Base-by-base conservation (phyloP, 2,329 filamentous ascomycete species). In the Rachicladosporium sp. region DNA sequence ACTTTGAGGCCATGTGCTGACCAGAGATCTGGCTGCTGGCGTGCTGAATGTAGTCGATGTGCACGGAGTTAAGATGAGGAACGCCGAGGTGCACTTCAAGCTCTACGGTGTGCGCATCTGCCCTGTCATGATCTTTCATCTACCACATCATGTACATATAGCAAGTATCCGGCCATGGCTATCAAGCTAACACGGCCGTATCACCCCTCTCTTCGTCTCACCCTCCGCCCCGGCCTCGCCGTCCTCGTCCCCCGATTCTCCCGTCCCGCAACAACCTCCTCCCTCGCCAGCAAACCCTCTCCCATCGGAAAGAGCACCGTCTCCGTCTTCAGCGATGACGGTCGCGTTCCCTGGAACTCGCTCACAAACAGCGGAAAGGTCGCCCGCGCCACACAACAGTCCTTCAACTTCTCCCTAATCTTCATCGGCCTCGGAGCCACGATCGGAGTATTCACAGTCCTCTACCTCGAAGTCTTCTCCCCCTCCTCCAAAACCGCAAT, bases 301-400 rank as follows among this genome's bases (percentile, higher is more conserved):
- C 9, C 55, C 62, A 9, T 58, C 77, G 19, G 74, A 70, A 46
- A 73, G 84, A 39, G 78, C 74, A 53, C 78, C 31, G 78, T 95
- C 19, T 94, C 87, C 0, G 74, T 89, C 0, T 79, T 88, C 53
- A 91, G 86, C 51, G 89, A 95, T 51, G 82, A 86, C 54, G 89
- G 89, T 6, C 71, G 73, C 46, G 78, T 94, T 1, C 76, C 78
- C 3, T 96, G 89, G 89, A 71, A 68, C 3, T 71, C 91, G 40
- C 72, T 96, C 2, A 86, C 80, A 1, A 67, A 65, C 0, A 67
- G 67, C 35, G 89, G 95, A 59, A 95, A 94, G 61, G 78, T 79
- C 2, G 82, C 81, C 15, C 75, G 89, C 31, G 83, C 86, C 6
- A 89, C 85, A 1, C 88, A 95, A 61, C 89, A 95, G 61, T 82